Conservation (phyloP, 2,329 filamentous ascomycete genomes). For the Drechslerella dactyloides region DNA sequence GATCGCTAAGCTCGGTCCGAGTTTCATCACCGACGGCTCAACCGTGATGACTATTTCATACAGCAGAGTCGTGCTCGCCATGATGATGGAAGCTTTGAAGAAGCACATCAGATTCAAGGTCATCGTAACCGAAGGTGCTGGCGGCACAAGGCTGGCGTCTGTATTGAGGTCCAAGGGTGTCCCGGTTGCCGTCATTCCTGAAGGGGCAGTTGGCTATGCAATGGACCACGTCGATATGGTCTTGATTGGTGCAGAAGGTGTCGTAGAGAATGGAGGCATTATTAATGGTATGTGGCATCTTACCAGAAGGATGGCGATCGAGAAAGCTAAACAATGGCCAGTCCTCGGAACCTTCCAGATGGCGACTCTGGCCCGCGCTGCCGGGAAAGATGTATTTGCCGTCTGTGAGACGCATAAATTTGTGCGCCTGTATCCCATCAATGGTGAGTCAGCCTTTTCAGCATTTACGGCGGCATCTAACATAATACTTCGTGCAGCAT, state of each 20-base stretch:
- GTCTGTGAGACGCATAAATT: slow-evolving; percentile 98
- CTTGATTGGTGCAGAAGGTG: slow-evolving; percentile 77
- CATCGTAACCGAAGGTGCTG: slow-evolving; percentile 64
- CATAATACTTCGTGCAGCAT: slow-evolving; percentile 55
- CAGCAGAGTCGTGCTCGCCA: slow-evolving; percentile 78
- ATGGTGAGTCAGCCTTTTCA: slow-evolving; percentile 62
- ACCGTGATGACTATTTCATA: slow-evolving; percentile 91
- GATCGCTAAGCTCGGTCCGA: slow-evolving; percentile 79
- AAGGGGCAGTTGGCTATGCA: slow-evolving; percentile 78
- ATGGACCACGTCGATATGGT: slow-evolving; percentile 75
- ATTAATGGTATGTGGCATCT: slow-evolving; percentile 67
- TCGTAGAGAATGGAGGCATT: slow-evolving; percentile 91
- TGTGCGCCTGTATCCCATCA: slow-evolving; percentile 80
- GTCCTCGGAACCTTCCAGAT: slow-evolving; percentile 72
- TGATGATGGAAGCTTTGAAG: slow-evolving; percentile 76
- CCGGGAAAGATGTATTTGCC: slow-evolving; percentile 82
- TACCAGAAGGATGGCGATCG: neutral
- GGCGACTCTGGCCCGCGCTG: slow-evolving; percentile 75
- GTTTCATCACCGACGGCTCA: slow-evolving; percentile 77
- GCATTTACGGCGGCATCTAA: neutral
- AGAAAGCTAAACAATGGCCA: slow-evolving; percentile 19
- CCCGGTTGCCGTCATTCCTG: slow-evolving; percentile 79
- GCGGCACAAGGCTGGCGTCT: slow-evolving; percentile 67
- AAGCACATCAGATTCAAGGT: slow-evolving; percentile 76
- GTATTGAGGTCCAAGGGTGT: slow-evolving; percentile 76